Base-by-base conservation (phyloP, 306 rosid species). In the Vigna angularis region DNA sequence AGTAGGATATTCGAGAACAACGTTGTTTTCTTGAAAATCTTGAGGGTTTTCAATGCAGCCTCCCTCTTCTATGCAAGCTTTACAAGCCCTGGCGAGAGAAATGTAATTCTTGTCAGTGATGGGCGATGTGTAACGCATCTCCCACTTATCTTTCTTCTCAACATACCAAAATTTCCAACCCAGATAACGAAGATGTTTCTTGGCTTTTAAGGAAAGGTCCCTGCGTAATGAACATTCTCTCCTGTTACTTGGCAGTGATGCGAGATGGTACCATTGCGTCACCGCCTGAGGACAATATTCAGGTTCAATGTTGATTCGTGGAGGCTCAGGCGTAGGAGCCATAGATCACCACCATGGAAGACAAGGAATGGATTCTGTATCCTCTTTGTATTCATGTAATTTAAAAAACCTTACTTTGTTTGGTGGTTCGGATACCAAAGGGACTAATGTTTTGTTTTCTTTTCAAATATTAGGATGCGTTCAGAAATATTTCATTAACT, bases 121-220 rank as follows among this genome's bases (percentile, higher is more conserved):
- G 0, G 97, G 91, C 7, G 89, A 82, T 18, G 61, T 59, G 62
- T 89, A 93, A 22, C 98, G 91, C 45, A 93, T 4, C 79, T 91
- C 93, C 10, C 48, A 69, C 32, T 7, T 83, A 0, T 15, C 18
- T 7, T 78, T 59, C 85, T 87, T 85, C 34, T 50, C 14, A 4
- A 11, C 50, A 6, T 70, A 66, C 86, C 83, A 87, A 36, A 91
- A 59, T 4, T 9, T 59, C 97, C 97, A 93, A 2, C 98, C 95
- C 77, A 70, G 13, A 3, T 62, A 62, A n/a, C 65, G 26, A 18
- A 88, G 87, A 61, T 93, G 98, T 13, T 75, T 79, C 81, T 77
- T 87, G 2, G 93, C 95, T 44, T 79, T 71, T 13, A 70, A 64
- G 0, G 64, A 20, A 0, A 73, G 12, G 4, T 40, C 70, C 22